Evolutionary conservation across 179 eudicot species (phyloP).

Genomic region (Vitellaria paradoxa): DNA sequence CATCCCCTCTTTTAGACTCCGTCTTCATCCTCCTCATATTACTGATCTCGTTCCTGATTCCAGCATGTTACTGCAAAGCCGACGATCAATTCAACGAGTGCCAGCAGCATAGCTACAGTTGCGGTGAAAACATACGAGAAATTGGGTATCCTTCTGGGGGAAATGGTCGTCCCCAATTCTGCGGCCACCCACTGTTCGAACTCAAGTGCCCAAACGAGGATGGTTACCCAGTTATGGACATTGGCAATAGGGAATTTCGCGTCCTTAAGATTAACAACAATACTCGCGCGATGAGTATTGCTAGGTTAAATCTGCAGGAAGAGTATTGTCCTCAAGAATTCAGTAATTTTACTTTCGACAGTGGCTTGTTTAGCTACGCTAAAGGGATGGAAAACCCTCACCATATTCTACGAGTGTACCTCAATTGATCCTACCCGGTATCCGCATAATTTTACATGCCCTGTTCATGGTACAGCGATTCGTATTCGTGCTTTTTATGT

Average conservation of each 20-base stretch:
- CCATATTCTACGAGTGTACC: neutral
- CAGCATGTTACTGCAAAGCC: neutral
- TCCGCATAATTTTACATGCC: neutral
- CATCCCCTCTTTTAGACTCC: neutral
- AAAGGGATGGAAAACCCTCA: neutral
- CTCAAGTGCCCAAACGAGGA: constrained; percentile 20
- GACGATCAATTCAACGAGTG: constrained; percentile 17
- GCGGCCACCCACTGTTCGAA: constrained; percentile 33
- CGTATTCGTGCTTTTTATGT: neutral
- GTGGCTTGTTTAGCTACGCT: neutral
- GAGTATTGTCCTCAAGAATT: neutral
- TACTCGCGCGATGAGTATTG: neutral
- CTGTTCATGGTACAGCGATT: neutral
- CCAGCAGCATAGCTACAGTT: neutral
- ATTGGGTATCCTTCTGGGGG: constrained; percentile 43
- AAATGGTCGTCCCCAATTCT: constrained; percentile 3
- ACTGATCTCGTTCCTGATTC: neutral
- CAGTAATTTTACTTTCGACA: neutral
- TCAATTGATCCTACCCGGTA: neutral
- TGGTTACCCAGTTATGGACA: neutral
- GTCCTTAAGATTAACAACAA: neutral
- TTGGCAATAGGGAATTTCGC: neutral
- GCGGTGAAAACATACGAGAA: constrained; percentile 10
- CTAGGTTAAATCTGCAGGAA: neutral
- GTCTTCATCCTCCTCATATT: neutral